Base-by-base conservation (phyloP, 441 rosid genomes). In the Breynia disticha region DNA sequence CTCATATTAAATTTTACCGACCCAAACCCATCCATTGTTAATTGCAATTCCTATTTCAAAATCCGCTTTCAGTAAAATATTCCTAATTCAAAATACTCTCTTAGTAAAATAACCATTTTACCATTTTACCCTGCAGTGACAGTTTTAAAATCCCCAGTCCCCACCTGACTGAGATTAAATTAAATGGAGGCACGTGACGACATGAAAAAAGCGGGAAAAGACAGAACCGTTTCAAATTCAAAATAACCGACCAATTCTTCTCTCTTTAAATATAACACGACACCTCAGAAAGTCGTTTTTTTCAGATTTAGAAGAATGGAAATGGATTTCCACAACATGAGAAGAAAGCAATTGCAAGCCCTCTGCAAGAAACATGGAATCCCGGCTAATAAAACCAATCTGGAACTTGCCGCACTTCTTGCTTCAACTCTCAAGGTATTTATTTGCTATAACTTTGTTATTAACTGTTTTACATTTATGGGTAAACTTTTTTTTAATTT, bases 281-380 rank as follows among this genome's bases (percentile, higher is more conserved):
- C 35, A 3, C 35, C 35, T n/a, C 35, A 28, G 51, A 16, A 49
- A 20, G 53, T 49, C 37, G 16, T 49, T 13, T 15, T n/a, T n/a
- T n/a, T n/a, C 22, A 16, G 19, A 13, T 11, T 18, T 15, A n/a
- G 5, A 16, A 37, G 16, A n/a, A 28, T 19, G 19, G 75, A 18
- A 10, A 60, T 82, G 87, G 79, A 79, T 46, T 71, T 74, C 38
- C 63, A 65, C 5, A 37, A 48, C n/a, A 66, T 84, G 80, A 84
- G 76, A 52, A 72, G 94, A 64, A 82, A 73, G 28, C 39, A 71
- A 50, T 71, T 84, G 47, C 96, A 84, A 60, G 47, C 57, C 10
- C 73, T 84, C 17, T 79, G 90, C 73, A 87, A 80, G 52, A 76
- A 72, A 54, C 79, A 76, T 28, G 81, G 82, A 11, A 50, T 87